A percentile compares a stretch with the other conserved stretches of the same genome.
Conservation (phyloP, 306 rosid genomes). For the peach (Prunus persica) region Prunus_persica_NCBIv2 NC_034009.1:9127001-9127500, state of each 20-base stretch:
- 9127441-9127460: conserved; percentile 37
- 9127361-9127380: not conserved
- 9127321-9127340: conserved; percentile 1
- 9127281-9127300: not conserved
- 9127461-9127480: conserved; percentile 27
- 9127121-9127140: conserved; percentile 9
- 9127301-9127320: conserved; percentile 22
- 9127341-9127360: not conserved
- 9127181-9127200: conserved; percentile 43
- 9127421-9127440: conserved; percentile 43
- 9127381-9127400: not conserved
- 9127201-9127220: conserved; percentile 13
- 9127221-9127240: not conserved
- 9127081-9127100: conserved; percentile 21
- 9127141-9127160: not conserved
- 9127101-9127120: conserved; percentile 31
- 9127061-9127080: not conserved
- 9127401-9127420: not conserved
- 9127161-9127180: conserved; percentile 15
- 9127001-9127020: not conserved
- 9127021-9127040: not conserved
- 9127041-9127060: not conserved
- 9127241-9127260: not conserved
- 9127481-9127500: conserved; percentile 46
- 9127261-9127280: not conserved